Conservation (phyloP, 176 grass and related monocot species). For the Themeda triandra region DNA sequence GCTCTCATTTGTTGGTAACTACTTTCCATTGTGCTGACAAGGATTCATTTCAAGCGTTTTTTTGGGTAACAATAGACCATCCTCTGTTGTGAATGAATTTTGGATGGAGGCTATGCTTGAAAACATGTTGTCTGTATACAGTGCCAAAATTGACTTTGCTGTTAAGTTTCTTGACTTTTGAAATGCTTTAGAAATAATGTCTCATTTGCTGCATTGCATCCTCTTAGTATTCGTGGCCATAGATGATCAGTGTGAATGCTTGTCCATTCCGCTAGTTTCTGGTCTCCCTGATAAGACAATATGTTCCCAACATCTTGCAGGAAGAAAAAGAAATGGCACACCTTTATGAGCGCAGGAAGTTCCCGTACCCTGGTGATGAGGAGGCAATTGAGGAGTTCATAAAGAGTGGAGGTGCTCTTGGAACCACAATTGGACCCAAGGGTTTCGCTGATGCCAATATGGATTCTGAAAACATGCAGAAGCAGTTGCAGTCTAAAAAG, state of each 20-base stretch:
- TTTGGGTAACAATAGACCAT: no score
- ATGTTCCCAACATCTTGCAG: conserved; percentile 32
- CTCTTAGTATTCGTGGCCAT: not conserved
- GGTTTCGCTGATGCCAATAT: conserved; percentile 70
- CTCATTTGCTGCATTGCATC: not conserved
- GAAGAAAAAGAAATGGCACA: conserved; percentile 94
- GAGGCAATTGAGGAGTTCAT: conserved; percentile 86
- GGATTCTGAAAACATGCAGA: conserved; percentile 79
- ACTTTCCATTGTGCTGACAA: not conserved
- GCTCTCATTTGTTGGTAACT: not conserved
- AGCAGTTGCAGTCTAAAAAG: conserved; percentile 73
- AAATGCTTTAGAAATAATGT: not conserved
- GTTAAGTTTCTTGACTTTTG: not conserved
- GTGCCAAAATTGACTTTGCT: not conserved
- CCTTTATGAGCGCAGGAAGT: conserved; percentile 71
- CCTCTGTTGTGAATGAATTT: not conserved
- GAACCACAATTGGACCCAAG: conserved; percentile 77
- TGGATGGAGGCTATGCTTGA: not conserved
- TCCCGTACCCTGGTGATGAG: conserved; percentile 78
- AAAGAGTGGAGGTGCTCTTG: conserved; percentile 64
- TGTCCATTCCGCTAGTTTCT: not conserved
- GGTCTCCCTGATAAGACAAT: not conserved
- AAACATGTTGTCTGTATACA: not conserved
- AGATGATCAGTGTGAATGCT: not conserved
- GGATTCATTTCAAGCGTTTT: not conserved